These are phyloP conservation scores for Ilyonectria mors-panacis DNA, from an alignment of 2,329 filamentous ascomycete genomes.

Conservation along the genomic window DNA sequence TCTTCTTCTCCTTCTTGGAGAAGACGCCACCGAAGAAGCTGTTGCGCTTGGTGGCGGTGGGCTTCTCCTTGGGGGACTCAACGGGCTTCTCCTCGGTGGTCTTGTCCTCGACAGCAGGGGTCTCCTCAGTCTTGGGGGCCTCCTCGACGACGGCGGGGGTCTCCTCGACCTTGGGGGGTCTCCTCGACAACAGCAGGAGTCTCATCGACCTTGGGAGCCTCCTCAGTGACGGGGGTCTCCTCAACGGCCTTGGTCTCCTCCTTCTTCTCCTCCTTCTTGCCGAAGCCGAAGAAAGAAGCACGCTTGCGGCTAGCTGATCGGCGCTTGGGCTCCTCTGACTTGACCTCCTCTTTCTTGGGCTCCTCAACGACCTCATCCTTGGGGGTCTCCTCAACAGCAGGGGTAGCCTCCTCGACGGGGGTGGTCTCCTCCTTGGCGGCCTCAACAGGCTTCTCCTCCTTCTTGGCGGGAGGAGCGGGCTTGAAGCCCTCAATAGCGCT, in stretches of 20 bases:
- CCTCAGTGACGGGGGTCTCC: conserved; percentile 46
- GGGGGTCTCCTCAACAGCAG: conserved; percentile 52
- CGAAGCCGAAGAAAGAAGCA: conserved; percentile 74
- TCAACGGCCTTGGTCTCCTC: conserved; percentile 59
- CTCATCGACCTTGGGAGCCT: conserved; percentile 34
- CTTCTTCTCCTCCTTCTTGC: conserved; percentile 69
- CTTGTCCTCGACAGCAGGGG: conserved; percentile 53
- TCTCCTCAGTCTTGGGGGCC: conserved; percentile 50
- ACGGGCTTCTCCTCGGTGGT: conserved; percentile 54
- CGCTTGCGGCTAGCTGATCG: conserved; percentile 78
- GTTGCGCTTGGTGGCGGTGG: conserved; percentile 63
- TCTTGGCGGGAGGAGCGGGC: conserved; percentile 60
- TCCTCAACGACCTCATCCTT: conserved; percentile 54
- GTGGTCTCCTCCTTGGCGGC: conserved; percentile 50
- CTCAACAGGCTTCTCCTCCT: conserved; percentile 60
- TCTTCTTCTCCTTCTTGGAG: conserved; percentile 73
- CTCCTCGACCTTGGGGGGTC: conserved; percentile 50
- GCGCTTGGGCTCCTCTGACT: conserved; percentile 73
- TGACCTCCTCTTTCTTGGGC: conserved; percentile 62
- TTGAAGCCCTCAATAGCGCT: conserved; percentile 80
- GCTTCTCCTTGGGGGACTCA: conserved; percentile 64
- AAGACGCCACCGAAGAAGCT: conserved; percentile 69
- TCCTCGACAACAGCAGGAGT: conserved; percentile 40
- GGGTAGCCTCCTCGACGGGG: conserved; percentile 38
- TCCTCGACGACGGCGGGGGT: conserved; percentile 48